Evolutionary conservation across 139 green algal genomes (phyloP).

Genomic region (Desmodesmus armatus): DNA sequence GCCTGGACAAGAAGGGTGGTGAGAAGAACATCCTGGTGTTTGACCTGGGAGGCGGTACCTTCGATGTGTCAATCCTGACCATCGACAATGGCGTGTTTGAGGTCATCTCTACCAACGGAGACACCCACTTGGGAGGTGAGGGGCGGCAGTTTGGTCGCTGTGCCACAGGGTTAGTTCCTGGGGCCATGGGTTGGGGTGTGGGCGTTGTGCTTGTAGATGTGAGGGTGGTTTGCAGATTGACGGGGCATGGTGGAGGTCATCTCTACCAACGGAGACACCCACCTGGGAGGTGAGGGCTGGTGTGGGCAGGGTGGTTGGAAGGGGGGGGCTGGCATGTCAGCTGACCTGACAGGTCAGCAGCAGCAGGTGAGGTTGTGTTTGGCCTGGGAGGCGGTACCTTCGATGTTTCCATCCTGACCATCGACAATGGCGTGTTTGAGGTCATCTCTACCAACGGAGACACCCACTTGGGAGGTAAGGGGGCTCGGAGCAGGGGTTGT

Average conservation of each 20-base stretch:
- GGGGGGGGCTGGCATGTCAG: too few species aligned
- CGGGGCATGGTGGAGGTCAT: slow-evolving; percentile 72
- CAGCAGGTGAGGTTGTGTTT: slow-evolving; percentile 47
- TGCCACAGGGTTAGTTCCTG: too few species aligned
- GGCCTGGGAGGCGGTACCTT: slow-evolving; percentile 98
- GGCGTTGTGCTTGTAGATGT: too few species aligned
- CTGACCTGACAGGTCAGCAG: too few species aligned
- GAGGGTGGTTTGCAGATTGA: too few species aligned
- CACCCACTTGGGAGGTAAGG: slow-evolving; percentile 89
- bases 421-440: slow-evolving; percentile 45
- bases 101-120: slow-evolving; percentile 91
- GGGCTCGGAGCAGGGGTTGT: not conserved
- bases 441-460: slow-evolving; percentile 93
- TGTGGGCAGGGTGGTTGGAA: slow-evolving; percentile 97
- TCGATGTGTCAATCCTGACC: slow-evolving; percentile 98
- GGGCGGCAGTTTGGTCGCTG: too few species aligned
- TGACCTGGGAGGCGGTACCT: slow-evolving; percentile 97
- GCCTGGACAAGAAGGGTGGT: slow-evolving; percentile 97
- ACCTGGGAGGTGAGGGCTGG: slow-evolving; percentile 94
- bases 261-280: slow-evolving; percentile 96
- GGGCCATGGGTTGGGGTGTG: too few species aligned
- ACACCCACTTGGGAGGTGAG: slow-evolving; percentile 93
- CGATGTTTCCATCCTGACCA: slow-evolving; percentile 61
- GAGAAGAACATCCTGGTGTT: slow-evolving; percentile 99
- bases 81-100: slow-evolving; percentile 98